Evolutionary conservation across 805 yeast genomes (phyloP).

Genomic region (Spathaspora boniae): DNA sequence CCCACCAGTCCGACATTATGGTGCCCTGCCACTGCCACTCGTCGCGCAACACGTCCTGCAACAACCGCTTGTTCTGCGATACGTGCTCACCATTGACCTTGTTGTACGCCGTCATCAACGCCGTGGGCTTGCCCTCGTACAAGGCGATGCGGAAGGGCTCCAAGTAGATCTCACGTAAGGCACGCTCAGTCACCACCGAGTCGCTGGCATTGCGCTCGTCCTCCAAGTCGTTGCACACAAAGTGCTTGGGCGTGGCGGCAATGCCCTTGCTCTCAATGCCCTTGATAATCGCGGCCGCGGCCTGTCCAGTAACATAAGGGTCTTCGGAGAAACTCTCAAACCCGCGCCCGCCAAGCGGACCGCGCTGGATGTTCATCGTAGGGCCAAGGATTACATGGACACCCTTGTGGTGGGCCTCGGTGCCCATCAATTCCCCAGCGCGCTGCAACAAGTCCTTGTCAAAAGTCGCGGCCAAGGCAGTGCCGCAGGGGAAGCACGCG

Average conservation of each 20-base stretch:
- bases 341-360: conserved; percentile 33
- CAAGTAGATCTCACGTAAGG: conserved; percentile 30
- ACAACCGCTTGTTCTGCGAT: conserved; percentile 21
- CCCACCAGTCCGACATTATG: conserved; percentile 34
- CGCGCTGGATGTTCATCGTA: conserved; percentile 31
- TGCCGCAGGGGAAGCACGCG: conserved; percentile 34
- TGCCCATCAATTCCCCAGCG: conserved; percentile 31
- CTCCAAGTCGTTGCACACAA: conserved; percentile 31
- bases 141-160: conserved; percentile 33
- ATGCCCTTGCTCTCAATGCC: conserved; percentile 27
- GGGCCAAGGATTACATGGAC: conserved; percentile 31
- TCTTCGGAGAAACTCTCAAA: conserved; percentile 33
- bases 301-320: conserved; percentile 28
- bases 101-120: conserved; percentile 31
- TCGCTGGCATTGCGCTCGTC: conserved; percentile 27
- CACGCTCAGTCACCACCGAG: conserved; percentile 27
- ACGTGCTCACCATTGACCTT: conserved; percentile 30
- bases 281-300: conserved; percentile 21
- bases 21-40: conserved; percentile 35
- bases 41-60: conserved; percentile 21
- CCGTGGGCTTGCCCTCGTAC: conserved; percentile 24
- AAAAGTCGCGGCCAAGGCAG: conserved; percentile 31
- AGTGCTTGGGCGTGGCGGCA: conserved; percentile 33
- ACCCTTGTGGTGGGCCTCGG: conserved; percentile 29
- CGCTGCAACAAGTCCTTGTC: conserved; percentile 22